Percentiles rank a stretch among this genome's conserved stretches.
Conservation (phyloP, 495 filamentous ascomycete genomes). For the Penicillium dipodomyicola region DNA sequence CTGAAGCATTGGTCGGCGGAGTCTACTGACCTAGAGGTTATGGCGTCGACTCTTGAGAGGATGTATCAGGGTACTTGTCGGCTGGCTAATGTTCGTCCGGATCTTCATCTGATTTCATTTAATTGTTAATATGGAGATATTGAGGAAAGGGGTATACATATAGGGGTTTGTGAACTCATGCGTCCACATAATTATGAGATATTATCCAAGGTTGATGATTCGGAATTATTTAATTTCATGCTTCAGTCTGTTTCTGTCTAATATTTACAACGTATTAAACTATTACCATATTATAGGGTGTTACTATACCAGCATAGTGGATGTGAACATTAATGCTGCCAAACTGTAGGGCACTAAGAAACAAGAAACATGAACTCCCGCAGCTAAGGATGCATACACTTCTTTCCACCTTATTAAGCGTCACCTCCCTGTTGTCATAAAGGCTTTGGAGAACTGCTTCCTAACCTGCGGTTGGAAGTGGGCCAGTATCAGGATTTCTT, state of each 20-base stretch:
- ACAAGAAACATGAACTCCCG: too few relatives aligned
- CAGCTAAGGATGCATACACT: too few relatives aligned
- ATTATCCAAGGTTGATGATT: neutral
- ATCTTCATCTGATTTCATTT: slow-evolving; percentile 12
- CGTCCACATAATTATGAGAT: neutral
- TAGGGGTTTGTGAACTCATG: neutral
- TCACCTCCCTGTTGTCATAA: too few relatives aligned
- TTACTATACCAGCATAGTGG: neutral
- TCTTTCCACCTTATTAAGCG: too few relatives aligned
- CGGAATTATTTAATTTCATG: neutral
- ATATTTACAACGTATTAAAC: neutral
- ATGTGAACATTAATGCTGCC: too few relatives aligned
- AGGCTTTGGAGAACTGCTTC: too few relatives aligned
- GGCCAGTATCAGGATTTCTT: too few relatives aligned
- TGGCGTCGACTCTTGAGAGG: slow-evolving; percentile 24
- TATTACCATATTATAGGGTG: too few relatives aligned
- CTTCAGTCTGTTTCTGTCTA: too few relatives aligned
- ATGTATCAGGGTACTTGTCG: slow-evolving; percentile 30
- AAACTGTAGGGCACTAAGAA: too few relatives aligned
- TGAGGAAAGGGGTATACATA: neutral
- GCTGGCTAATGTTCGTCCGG: slow-evolving; percentile 18
- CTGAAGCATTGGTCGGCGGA: slow-evolving; percentile 22
- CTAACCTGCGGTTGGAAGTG: too few relatives aligned
- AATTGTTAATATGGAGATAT: neutral
- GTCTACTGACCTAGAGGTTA: slow-evolving; percentile 27